Conservation (phyloP, 176 grass and related monocot genomes). For the Eleusine coracana region DNA sequence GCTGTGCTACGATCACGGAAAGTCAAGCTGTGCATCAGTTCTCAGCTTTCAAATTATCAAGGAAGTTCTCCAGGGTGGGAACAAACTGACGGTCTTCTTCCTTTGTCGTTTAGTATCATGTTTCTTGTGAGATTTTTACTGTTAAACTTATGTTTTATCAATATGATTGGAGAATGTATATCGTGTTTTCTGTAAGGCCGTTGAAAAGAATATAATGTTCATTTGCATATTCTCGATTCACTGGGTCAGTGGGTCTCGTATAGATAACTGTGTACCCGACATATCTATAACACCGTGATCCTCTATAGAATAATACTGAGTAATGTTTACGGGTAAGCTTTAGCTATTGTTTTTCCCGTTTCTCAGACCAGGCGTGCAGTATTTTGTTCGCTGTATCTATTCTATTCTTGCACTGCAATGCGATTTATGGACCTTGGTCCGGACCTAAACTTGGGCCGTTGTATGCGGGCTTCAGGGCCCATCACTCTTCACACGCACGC, state of each 20-base stretch:
- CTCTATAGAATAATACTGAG: too few species aligned
- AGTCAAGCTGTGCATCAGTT: constrained; percentile 66
- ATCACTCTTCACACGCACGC: neutral
- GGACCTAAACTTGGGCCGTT: neutral
- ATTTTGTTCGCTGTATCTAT: too few species aligned
- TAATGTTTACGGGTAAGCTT: too few species aligned
- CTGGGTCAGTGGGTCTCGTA: neutral
- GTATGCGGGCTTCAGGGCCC: neutral
- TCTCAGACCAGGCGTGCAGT: too few species aligned
- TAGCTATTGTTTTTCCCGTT: too few species aligned
- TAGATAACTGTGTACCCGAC: neutral
- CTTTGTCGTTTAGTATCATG: neutral
- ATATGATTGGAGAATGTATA: constrained; percentile 23
- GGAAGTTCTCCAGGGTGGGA: constrained; percentile 64
- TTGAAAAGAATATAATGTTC: neutral
- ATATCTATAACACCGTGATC: neutral
- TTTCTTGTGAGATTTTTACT: neutral
- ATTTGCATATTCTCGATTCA: neutral
- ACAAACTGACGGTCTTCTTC: constrained; percentile 34
- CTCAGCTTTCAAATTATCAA: constrained; percentile 70
- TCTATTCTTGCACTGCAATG: neutral
- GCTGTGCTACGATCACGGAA: constrained; percentile 51
- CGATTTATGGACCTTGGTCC: neutral
- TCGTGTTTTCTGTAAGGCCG: neutral
- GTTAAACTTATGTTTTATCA: neutral